Base-by-base conservation (phyloP, 2,329 filamentous ascomycete genomes). In the Talaromyces pinophilus region DNA sequence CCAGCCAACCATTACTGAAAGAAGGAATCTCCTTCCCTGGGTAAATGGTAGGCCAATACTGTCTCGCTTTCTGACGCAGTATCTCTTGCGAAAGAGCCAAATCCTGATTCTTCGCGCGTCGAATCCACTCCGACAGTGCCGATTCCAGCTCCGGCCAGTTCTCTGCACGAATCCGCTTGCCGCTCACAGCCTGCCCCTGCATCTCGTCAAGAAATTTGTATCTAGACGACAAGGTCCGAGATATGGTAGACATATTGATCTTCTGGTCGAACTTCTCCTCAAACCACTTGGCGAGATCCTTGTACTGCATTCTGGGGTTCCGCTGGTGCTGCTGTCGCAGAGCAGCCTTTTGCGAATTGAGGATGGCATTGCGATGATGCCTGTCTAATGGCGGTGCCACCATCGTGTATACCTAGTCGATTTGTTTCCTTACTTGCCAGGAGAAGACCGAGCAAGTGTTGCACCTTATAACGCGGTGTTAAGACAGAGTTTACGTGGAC, bases 1-100 rank as follows among this genome's bases (percentile, higher is more conserved):
- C 42, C 25, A 72, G 42, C 71, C 70, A 72, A 22, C 70, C 66
- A 28, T 59, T 60, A 44, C 68, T 72, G 42, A 72, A 72, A 11
- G 57, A 48, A 15, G 71, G 71, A 3, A 28, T 30, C 17, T 63
- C 35, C 33, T 57, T 54, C 19, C 66, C 62, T n/a, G 55, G 44
- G 59, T 72, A 72, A 38, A 72, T 69, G 28, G 64, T 40, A 6
- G 28, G 38, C 69, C 66, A 72, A 25, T 69, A 71, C 59, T 69
- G 38, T 6, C 50, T 59, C 50, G 68, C 71, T 52, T 67, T 72
- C 17, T 66, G 54, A 11, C 63, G 63, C 48, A 57, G n/a, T 28
- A 70, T 68, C 11, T 35, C 62, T 11, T 69, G 57, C 13, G 57
- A 55, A n/a, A 61, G 35, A 30, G 25, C 42, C 59, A 62, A 42